These are phyloP conservation scores for Lipomyces spencermartinsiae DNA, from an alignment of 805 yeast genomes.

Conservation along the genomic window DNA sequence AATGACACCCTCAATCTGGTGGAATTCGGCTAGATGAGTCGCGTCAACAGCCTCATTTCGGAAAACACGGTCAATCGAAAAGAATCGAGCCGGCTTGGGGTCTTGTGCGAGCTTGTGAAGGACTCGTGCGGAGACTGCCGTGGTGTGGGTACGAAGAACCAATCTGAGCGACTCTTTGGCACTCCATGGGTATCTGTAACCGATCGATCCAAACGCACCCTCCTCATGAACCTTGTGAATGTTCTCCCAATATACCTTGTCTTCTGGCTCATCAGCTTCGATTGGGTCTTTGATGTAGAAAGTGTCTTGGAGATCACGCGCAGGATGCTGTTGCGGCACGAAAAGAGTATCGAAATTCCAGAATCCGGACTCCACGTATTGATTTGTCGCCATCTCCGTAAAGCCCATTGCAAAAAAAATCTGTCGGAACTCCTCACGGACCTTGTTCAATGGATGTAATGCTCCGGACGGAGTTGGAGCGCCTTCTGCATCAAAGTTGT, in stretches of 20 bases:
- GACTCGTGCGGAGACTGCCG: slow-evolving; percentile 90
- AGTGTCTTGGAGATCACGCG: slow-evolving; percentile 98
- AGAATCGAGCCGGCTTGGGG: slow-evolving; percentile 78
- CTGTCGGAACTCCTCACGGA: slow-evolving; percentile 96
- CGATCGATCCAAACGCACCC: slow-evolving; percentile 93
- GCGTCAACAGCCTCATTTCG: slow-evolving; percentile 99
- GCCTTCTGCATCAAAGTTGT: slow-evolving; percentile 96
- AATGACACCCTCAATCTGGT: slow-evolving; percentile 98
- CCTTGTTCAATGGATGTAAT: slow-evolving; percentile 94
- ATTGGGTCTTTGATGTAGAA: slow-evolving; percentile 95
- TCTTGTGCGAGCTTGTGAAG: slow-evolving; percentile 76
- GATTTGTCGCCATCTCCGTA: slow-evolving; percentile 98
- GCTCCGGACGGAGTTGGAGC: slow-evolving; percentile 86
- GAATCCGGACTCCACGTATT: slow-evolving; percentile 96
- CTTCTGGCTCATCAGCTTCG: slow-evolving; percentile 81
- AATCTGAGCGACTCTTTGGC: slow-evolving; percentile 86
- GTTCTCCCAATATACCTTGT: slow-evolving; percentile 75
- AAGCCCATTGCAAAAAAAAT: slow-evolving; percentile 98
- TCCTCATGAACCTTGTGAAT: slow-evolving; percentile 83
- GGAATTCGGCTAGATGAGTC: slow-evolving; percentile 98
- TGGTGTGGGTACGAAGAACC: slow-evolving; percentile 96
- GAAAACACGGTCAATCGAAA: slow-evolving; percentile 97
- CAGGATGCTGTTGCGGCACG: slow-evolving; percentile 99
- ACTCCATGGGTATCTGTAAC: slow-evolving; percentile 98
- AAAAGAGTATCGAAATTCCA: slow-evolving; percentile 97